Conservation (phyloP, 331 rosid genomes). For the Prunus yedoensis region DNA sequence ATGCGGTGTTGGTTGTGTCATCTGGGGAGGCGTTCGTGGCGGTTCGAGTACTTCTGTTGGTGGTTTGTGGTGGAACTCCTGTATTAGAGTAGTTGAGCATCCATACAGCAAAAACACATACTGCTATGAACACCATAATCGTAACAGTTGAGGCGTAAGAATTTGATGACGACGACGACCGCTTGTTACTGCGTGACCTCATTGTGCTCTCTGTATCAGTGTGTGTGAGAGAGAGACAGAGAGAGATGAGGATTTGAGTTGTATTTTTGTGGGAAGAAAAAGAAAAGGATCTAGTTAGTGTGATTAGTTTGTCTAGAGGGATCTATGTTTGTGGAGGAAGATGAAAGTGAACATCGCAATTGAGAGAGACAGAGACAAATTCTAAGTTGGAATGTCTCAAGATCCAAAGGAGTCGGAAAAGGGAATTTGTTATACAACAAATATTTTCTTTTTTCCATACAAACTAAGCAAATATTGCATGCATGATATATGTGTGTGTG, state of each 20-base stretch:
- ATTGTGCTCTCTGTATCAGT: conserved; percentile 23
- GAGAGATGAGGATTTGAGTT: conserved; percentile 3
- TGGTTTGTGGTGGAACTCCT: conserved; percentile 27
- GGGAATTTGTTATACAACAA: conserved; percentile 35
- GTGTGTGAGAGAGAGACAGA: background rate
- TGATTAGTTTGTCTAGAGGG: background rate
- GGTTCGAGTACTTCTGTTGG: conserved; percentile 6
- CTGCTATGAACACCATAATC: conserved; percentile 49
- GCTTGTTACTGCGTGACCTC: conserved; percentile 58
- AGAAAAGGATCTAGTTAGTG: conserved; percentile 5
- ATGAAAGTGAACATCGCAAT: conserved; percentile 13
- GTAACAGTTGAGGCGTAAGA: conserved; percentile 63
- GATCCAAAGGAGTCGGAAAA: conserved; percentile 78
- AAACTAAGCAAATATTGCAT: background rate
- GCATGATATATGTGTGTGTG: background rate
- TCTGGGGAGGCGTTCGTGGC: conserved; percentile 23
- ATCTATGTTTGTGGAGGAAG: conserved; percentile 32
- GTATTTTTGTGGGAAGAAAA: conserved; percentile 17
- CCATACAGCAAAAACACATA: conserved; percentile 71
- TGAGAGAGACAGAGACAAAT: conserved; percentile 31
- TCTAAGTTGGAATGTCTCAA: conserved; percentile 44
- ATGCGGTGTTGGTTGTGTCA: conserved; percentile 2
- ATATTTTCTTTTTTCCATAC: background rate
- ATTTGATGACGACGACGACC: conserved; percentile 44
- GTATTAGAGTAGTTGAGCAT: conserved; percentile 52